Percentiles rank a stretch among this genome's conserved stretches.
Evolutionary conservation across 2,329 filamentous ascomycete species (phyloP).

Genomic region (Ceratocystis harringtonii): DNA sequence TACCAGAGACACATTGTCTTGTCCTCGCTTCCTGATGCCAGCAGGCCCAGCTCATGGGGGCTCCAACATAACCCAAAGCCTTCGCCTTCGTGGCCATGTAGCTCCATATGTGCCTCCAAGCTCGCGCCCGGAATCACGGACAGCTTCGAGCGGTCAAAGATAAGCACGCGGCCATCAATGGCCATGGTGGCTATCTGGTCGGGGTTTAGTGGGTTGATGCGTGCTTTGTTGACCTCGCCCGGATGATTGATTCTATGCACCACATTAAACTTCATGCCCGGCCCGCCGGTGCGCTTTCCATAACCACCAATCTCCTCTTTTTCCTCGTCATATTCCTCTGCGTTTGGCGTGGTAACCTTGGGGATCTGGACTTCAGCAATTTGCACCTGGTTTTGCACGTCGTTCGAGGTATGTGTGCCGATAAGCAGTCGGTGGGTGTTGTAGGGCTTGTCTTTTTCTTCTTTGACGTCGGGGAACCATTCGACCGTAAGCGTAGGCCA

Average conservation of each 20-base stretch:
- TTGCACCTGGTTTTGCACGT: slow-evolving; percentile 78
- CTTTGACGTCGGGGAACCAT: slow-evolving; percentile 93
- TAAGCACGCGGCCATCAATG: slow-evolving; percentile 70
- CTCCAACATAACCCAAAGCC: slow-evolving; percentile 92
- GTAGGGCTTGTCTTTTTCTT: slow-evolving; percentile 73
- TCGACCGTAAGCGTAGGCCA: slow-evolving; percentile 97
- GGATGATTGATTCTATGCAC: slow-evolving; percentile 94
- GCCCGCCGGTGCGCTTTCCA: slow-evolving; percentile 55
- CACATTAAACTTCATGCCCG: slow-evolving; percentile 73
- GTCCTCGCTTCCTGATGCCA: slow-evolving; percentile 86
- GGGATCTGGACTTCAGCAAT: slow-evolving; percentile 91
- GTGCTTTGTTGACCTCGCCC: slow-evolving; percentile 94
- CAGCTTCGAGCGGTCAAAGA: slow-evolving; percentile 95
- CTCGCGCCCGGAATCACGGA: slow-evolving; percentile 58
- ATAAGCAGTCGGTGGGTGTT: slow-evolving; percentile 78
- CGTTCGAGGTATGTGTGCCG: slow-evolving; percentile 84
- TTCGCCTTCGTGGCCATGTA: slow-evolving; percentile 72
- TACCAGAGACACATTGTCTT: slow-evolving; percentile 81
- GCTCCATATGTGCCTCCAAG: slow-evolving; percentile 67
- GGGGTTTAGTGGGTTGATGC: slow-evolving; percentile 94
- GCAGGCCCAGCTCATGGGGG: slow-evolving; percentile 62
- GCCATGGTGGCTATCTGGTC: slow-evolving; percentile 92
- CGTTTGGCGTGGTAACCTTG: slow-evolving; percentile 57
- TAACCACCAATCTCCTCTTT: slow-evolving; percentile 89
- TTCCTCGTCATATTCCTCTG: slow-evolving; percentile 79